These are phyloP conservation scores for Chlorella sp. DNA, from an alignment of 139 green algal genomes.

Conservation along the genomic window DNA sequence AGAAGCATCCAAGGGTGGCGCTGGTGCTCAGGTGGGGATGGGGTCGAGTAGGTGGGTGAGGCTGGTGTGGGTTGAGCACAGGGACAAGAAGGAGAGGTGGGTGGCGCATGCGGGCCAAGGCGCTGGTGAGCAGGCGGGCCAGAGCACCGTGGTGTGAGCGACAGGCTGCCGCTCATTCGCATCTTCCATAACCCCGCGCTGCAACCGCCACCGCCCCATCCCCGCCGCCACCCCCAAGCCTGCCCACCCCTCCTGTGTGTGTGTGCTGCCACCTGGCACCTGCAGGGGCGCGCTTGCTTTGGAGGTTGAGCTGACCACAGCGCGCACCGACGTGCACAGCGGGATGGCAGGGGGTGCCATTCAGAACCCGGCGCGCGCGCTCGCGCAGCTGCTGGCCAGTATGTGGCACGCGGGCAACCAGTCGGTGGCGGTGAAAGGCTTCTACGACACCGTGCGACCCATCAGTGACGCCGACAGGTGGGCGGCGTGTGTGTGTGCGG, in stretches of 20 bases:
- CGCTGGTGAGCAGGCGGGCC: too few relatives aligned
- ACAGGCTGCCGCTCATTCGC: too few relatives aligned
- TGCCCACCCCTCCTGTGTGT: background rate
- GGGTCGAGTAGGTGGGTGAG: too few relatives aligned
- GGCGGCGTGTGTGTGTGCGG: background rate
- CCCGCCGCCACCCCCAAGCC: background rate
- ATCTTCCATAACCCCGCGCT: too few relatives aligned
- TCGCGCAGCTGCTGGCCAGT: constrained; percentile 66
- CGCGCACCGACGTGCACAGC: constrained; percentile 67
- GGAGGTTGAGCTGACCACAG: constrained; percentile 63
- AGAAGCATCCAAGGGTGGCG: too few relatives aligned
- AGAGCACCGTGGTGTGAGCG: too few relatives aligned
- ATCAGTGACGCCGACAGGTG: constrained; percentile 55
- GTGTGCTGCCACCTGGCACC: background rate
- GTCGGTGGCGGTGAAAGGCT: constrained; percentile 64
- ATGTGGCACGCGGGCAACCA: constrained; percentile 50
- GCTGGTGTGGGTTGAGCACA: too few relatives aligned
- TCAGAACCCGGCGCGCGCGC: constrained; percentile 66
- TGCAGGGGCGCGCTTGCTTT: constrained; percentile 53
- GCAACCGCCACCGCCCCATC: too few relatives aligned
- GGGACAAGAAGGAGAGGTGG: too few relatives aligned
- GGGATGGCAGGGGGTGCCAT: constrained; percentile 70
- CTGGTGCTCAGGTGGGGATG: too few relatives aligned
- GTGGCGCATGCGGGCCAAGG: too few relatives aligned
- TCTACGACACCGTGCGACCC: constrained; percentile 67